phyloP scores from a whole-genome alignment of 345 rosid genomes.

The Melastoma malabathricum region DNA sequence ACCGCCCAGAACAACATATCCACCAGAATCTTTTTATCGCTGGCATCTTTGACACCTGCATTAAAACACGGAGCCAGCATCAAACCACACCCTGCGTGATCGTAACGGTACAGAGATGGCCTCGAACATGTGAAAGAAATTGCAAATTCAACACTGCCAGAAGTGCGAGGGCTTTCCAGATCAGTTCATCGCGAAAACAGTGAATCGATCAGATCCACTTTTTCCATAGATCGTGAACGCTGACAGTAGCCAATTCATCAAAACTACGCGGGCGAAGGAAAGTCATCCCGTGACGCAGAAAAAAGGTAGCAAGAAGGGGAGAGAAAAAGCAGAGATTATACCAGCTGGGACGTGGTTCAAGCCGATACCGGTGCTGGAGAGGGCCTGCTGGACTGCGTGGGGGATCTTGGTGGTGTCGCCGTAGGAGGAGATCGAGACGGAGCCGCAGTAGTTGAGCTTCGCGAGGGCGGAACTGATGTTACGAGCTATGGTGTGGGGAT shows the following conservation, averaged over 20 bases:
- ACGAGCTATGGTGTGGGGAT: conserved; percentile 36
- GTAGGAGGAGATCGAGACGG: conserved; percentile 32
- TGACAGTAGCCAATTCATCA: too few relatives aligned
- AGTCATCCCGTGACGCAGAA: too few relatives aligned
- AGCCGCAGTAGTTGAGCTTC: conserved; percentile 27
- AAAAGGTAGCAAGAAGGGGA: neutral
- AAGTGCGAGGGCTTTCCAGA: too few relatives aligned
- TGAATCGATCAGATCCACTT: too few relatives aligned
- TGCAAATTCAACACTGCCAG: too few relatives aligned
- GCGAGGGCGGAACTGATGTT: conserved; percentile 36
- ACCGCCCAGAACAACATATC: conserved; percentile 45
- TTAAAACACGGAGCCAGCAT: neutral
- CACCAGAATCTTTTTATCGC: conserved; percentile 39
- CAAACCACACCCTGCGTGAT: too few relatives aligned
- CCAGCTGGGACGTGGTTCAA: conserved; percentile 41
- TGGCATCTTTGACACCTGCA: conserved; percentile 38
- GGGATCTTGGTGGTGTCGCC: conserved; percentile 29
- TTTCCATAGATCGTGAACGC: too few relatives aligned
- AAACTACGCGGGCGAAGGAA: neutral
- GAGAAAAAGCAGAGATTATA: neutral
- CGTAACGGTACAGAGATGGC: too few relatives aligned
- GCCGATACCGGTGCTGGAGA: conserved; percentile 26
- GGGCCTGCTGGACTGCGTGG: conserved; percentile 27
- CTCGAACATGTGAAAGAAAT: too few relatives aligned
- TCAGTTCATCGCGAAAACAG: too few relatives aligned